A percentile compares a stretch with the other conserved stretches of the same genome.
phyloP scores from a whole-genome alignment of 352 stramenopile species.

The Globisporangium cylindrosporum region DNA sequence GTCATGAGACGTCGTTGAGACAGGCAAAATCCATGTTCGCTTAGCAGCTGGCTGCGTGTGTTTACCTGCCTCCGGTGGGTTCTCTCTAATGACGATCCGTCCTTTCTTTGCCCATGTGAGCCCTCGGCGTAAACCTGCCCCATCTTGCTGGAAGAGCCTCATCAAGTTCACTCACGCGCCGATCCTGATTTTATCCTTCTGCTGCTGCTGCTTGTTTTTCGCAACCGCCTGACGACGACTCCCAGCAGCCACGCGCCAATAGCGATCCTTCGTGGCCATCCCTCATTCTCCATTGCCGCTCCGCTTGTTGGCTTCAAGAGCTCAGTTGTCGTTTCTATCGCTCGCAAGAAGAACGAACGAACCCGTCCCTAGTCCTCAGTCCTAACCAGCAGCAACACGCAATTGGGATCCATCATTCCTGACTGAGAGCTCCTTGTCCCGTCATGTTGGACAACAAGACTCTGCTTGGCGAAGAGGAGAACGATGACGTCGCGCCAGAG shows the following conservation, averaged over 20 bases:
- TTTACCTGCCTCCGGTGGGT: neutral
- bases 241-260: neutral
- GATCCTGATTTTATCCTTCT: neutral
- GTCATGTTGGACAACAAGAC: neutral
- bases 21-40: neutral
- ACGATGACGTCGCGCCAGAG: constrained; percentile 18
- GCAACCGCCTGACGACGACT: neutral
- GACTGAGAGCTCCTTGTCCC: constrained; percentile 1
- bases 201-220: neutral
- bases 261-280: neutral
- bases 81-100: neutral
- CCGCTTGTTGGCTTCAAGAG: neutral
- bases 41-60: neutral
- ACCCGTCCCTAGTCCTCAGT: neutral
- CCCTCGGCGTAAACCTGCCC: neutral
- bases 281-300: neutral
- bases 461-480: constrained; percentile 10
- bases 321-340: constrained; percentile 1
- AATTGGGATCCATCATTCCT: neutral
- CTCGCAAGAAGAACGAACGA: neutral
- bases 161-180: neutral
- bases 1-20: neutral
- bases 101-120: neutral
- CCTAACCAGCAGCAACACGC: neutral
- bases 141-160: neutral